Evolutionary conservation across 2,329 filamentous ascomycete species (phyloP), one percentile per base, ranked within the genome.

Genomic region (Ophiocordyceps australis): DNA sequence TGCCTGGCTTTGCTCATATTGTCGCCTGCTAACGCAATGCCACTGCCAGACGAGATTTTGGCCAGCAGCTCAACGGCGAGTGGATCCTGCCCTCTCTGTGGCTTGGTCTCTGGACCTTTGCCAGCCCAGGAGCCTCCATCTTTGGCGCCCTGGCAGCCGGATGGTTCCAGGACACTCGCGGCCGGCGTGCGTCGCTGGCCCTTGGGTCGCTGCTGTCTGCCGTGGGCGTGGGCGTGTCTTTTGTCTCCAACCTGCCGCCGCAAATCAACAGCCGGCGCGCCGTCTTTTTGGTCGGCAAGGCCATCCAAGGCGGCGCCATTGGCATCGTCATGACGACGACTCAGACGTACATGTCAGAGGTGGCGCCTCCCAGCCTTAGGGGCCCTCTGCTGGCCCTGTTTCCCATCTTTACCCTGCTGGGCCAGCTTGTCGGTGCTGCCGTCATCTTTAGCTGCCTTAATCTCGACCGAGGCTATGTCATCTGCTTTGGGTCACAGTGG

Each of bases 261-360:
- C 28, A 32, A 13, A 38, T 41, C n/a, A 20, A 35, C 17, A 29
- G 31, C 7, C 46, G 50, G 11, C 42, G 53, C 5, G 38, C 41
- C 16, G 35, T 54, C 8, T 61, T 62, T 35, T 45, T 61, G 4
- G 43, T 47, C 2, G 58, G 52, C 20, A 58, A 60, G 30, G 42
- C 55, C n/a, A 36, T 59, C 12, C 53, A 59, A 28, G 57, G 59
- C 7, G 38, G 50, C 24, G 45, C 53, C 2, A 50, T 60, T 20
- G 59, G 59, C 9, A 48, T 55, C 24, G 43, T 59, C 27, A 53
- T 54, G 40, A 44, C 49, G 20, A 48, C 49, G 7, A 45, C 47
- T 4, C 46, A 55, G 30, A 62, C 59, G 0, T 63, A 62, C 41
- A 50, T 62, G 34, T 62, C 58, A 10, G 60, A 65, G 32, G 53